phyloP scores from a whole-genome alignment of 2,329 filamentous ascomycete species.

The Curvularia verruculosa region DNA sequence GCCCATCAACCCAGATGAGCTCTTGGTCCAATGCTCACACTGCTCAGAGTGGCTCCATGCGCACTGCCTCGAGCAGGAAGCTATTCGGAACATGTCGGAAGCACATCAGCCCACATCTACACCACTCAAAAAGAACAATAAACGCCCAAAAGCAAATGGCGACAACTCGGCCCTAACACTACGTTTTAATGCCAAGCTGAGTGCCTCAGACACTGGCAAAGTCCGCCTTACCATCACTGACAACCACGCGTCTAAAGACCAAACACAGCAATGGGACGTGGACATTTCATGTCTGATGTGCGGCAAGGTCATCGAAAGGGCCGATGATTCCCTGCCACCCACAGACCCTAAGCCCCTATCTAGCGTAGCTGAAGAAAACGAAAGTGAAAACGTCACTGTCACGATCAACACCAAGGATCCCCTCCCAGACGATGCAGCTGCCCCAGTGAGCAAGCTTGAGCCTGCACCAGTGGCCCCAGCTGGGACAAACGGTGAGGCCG shows the following conservation, averaged over 20 bases:
- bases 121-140: constrained; percentile 6
- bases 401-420: neutral
- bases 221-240: constrained; percentile 28
- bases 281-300: constrained; percentile 31
- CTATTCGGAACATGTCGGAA: constrained; percentile 14
- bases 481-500: constrained; percentile 17
- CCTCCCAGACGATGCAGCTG: neutral
- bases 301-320: constrained; percentile 22
- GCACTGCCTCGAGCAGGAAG: constrained; percentile 42
- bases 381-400: neutral
- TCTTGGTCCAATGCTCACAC: constrained; percentile 50
- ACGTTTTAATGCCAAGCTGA: constrained; percentile 18
- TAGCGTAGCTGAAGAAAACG: neutral
- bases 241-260: constrained; percentile 10
- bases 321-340: neutral
- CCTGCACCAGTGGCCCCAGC: neutral
- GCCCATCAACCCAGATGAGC: constrained; percentile 52
- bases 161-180: neutral
- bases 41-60: constrained; percentile 55
- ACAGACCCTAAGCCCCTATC: neutral
- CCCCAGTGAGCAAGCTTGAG: neutral
- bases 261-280: constrained; percentile 17
- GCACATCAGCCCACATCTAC: constrained; percentile 7
- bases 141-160: constrained; percentile 6
- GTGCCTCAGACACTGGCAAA: constrained; percentile 4